phyloP scores from a whole-genome alignment of 2,329 filamentous ascomycete species.

The Coleophoma eucalyptorum region DNA sequence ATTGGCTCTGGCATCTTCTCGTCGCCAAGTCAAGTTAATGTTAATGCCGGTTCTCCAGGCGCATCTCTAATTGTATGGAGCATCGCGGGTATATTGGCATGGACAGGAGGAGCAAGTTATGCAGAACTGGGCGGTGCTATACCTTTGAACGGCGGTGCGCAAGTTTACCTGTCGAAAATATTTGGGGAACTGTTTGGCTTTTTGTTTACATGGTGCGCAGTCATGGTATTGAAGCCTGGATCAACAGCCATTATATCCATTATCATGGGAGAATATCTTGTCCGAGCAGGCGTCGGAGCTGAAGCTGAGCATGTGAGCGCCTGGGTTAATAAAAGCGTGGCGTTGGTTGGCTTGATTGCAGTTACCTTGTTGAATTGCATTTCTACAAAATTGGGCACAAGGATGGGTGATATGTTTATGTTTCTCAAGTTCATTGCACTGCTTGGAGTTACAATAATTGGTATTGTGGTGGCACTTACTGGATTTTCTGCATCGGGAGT shows the following conservation, averaged over 20 bases:
- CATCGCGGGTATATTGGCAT: conserved; percentile 86
- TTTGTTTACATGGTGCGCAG: conserved; percentile 93
- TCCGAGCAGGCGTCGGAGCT: conserved; percentile 81
- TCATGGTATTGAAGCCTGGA: conserved; percentile 90
- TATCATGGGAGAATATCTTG: conserved; percentile 97
- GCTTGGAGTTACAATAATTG: conserved; percentile 79
- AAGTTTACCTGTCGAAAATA: conserved; percentile 93
- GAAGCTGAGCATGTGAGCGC: conserved; percentile 75
- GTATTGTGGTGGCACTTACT: conserved; percentile 84
- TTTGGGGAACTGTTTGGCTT: conserved; percentile 93
- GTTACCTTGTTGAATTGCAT: conserved; percentile 88
- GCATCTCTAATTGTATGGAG: conserved; percentile 89
- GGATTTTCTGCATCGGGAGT: conserved; percentile 74
- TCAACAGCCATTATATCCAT: conserved; percentile 93
- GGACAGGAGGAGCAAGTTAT: conserved; percentile 94
- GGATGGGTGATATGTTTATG: conserved; percentile 91
- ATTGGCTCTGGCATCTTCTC: conserved; percentile 98
- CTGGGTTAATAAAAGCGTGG: conserved; percentile 90
- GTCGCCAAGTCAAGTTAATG: conserved; percentile 87
- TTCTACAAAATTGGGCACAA: conserved; percentile 82
- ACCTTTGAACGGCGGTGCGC: conserved; percentile 88
- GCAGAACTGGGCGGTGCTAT: conserved; percentile 95
- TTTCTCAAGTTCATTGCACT: conserved; percentile 93
- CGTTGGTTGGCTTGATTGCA: conserved; percentile 67
- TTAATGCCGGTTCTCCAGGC: conserved; percentile 85